Evolutionary conservation across 2,329 filamentous ascomycete genomes (phyloP).

Genomic region (Botryosphaeria dothidea): DNA sequence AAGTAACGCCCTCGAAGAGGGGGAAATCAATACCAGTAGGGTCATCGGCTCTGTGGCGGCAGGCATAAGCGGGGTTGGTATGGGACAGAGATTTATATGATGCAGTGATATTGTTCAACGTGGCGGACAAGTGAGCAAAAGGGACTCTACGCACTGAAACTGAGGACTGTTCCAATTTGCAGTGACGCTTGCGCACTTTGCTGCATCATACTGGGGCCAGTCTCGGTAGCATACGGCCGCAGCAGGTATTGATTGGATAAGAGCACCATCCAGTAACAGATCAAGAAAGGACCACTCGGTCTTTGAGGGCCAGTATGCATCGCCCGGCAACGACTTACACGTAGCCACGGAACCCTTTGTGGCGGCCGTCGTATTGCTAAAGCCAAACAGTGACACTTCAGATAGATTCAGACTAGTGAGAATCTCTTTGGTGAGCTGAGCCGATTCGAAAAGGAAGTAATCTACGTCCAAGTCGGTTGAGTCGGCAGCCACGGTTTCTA

Average conservation of each 20-base stretch:
- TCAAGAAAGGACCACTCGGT: constrained; percentile 29
- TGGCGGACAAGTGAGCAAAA: too few species aligned
- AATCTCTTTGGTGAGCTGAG: not conserved
- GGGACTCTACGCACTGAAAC: not conserved
- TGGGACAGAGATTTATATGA: too few species aligned
- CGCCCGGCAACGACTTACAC: not conserved
- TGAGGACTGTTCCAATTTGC: not conserved
- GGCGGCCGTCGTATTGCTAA: not conserved
- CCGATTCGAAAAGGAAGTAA: not conserved
- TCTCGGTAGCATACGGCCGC: constrained; percentile 31
- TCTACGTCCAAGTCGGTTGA: not conserved
- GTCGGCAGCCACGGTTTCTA: not conserved
- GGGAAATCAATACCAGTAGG: constrained; percentile 18
- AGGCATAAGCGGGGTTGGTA: too few species aligned
- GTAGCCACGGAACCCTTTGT: not conserved
- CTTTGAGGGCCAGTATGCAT: constrained; percentile 24
- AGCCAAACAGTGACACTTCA: not conserved
- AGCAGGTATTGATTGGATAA: constrained; percentile 28
- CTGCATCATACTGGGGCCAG: not conserved
- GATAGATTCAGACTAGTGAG: not conserved
- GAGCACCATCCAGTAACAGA: constrained; percentile 23
- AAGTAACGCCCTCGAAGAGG: constrained; percentile 36
- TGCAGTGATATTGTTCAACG: too few species aligned
- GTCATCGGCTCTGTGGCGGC: not conserved
- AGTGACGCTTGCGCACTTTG: not conserved